Conservation (phyloP, 1,139 yeast genomes). For the Chernovozyma sophiae-reginae region DNA sequence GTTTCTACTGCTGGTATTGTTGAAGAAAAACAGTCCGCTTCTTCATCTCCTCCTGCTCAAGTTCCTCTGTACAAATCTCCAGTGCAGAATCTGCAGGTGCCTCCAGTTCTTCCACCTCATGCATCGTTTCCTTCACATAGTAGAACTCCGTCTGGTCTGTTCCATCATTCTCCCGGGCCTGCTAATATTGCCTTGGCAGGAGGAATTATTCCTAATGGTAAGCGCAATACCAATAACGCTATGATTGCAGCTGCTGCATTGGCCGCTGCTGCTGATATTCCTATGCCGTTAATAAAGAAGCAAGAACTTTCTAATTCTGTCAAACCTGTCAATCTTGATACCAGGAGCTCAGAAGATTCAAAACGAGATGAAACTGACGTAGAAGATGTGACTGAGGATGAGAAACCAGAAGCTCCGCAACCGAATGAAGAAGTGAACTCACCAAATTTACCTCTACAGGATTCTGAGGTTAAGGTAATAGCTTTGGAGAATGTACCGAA, state of each 20-base stretch:
- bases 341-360: neutral
- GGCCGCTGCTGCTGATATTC: conserved; percentile 68
- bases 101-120: neutral
- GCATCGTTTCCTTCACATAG: neutral
- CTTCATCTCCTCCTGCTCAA: neutral
- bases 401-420: neutral
- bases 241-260: conserved; percentile 68
- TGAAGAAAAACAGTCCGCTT: neutral
- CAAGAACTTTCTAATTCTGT: conserved; percentile 1
- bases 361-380: neutral
- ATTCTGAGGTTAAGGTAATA: neutral
- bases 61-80: neutral
- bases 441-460: neutral
- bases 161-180: conserved; percentile 39
- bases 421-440: neutral
- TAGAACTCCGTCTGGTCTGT: conserved; percentile 3
- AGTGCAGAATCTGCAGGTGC: neutral
- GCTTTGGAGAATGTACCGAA: neutral
- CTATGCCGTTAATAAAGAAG: conserved; percentile 42
- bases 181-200: conserved; percentile 46
- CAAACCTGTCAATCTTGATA: neutral
- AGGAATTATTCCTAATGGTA: conserved; percentile 35
- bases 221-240: conserved; percentile 44
- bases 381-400: conserved; percentile 1
- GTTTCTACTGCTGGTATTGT: neutral